Conservation (phyloP, 208 protist genomes). For the Herpetomonas tarakana region DNA sequence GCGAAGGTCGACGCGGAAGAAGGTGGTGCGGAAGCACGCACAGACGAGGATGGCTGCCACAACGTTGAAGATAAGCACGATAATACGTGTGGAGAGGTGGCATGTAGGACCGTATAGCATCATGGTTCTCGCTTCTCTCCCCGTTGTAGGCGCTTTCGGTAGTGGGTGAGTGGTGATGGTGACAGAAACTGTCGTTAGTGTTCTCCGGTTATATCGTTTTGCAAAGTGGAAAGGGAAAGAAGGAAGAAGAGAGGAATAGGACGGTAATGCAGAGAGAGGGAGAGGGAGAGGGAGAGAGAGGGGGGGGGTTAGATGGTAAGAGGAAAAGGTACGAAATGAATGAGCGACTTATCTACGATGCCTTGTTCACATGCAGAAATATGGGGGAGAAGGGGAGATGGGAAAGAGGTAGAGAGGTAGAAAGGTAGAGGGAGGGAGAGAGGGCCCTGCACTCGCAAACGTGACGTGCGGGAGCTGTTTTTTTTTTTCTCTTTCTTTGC, state of each 20-base stretch:
- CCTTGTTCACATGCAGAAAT: too few species aligned
- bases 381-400: too few species aligned
- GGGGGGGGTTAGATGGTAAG: neutral
- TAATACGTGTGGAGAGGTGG: neutral
- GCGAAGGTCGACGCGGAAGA: neutral
- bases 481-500: constrained; percentile 2
- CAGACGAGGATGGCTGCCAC: neutral
- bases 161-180: neutral
- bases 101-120: neutral
- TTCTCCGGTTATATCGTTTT: neutral
- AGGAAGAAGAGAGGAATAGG: neutral
- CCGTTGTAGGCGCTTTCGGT: neutral
- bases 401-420: too few species aligned
- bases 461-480: neutral
- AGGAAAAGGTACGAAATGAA: neutral
- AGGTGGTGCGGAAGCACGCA: neutral
- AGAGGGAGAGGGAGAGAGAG: neutral
- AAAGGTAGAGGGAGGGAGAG: neutral
- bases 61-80: neutral
- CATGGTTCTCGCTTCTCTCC: neutral
- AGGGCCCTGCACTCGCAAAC: neutral
- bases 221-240: neutral
- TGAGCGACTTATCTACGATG: too few species aligned
- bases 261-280: neutral
- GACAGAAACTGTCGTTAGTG: neutral